phyloP scores from a whole-genome alignment of 1,139 yeast species.

The Taiozyma onychis region DNA sequence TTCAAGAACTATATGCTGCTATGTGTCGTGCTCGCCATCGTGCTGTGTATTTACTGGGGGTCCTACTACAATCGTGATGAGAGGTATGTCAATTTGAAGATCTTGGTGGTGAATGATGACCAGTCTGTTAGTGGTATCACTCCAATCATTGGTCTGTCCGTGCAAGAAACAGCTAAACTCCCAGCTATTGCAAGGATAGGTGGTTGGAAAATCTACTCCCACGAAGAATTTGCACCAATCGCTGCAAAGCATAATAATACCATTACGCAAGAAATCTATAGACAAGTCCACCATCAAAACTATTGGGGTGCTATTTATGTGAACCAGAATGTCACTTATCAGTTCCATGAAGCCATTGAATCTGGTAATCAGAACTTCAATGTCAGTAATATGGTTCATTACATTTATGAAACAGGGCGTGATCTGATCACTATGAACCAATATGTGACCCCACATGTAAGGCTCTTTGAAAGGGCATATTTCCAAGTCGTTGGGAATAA shows the following conservation, averaged over 20 bases:
- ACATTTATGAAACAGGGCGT: slow-evolving; percentile 46
- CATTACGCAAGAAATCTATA: slow-evolving; percentile 10
- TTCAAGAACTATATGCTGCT: slow-evolving; percentile 17
- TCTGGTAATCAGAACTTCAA: slow-evolving; percentile 21
- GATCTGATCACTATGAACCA: slow-evolving; percentile 39
- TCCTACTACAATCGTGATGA: slow-evolving; percentile 38
- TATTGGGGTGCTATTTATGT: slow-evolving; percentile 53
- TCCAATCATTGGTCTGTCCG: slow-evolving; percentile 33
- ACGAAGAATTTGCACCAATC: slow-evolving; percentile 5
- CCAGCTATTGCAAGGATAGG: slow-evolving; percentile 27
- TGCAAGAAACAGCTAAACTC: slow-evolving; percentile 27
- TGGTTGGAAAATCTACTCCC: slow-evolving; percentile 33
- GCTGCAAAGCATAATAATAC: slow-evolving; percentile 12
- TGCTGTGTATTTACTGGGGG: slow-evolving; percentile 55
- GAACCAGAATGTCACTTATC: slow-evolving; percentile 36
- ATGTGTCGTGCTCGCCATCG: slow-evolving; percentile 9
- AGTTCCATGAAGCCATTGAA: slow-evolving; percentile 32
- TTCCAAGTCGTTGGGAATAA: slow-evolving; percentile 17
- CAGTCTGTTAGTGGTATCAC: slow-evolving; percentile 16
- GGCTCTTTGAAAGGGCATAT: slow-evolving; percentile 28
- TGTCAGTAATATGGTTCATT: slow-evolving; percentile 27
- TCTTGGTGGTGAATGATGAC: slow-evolving; percentile 44
- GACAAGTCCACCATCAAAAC: slow-evolving; percentile 41
- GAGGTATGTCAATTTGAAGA: slow-evolving; percentile 36
- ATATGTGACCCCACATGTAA: slow-evolving; percentile 35